phyloP scores from a whole-genome alignment of 257 asterid species.

The Mitragyna speciosa region DNA sequence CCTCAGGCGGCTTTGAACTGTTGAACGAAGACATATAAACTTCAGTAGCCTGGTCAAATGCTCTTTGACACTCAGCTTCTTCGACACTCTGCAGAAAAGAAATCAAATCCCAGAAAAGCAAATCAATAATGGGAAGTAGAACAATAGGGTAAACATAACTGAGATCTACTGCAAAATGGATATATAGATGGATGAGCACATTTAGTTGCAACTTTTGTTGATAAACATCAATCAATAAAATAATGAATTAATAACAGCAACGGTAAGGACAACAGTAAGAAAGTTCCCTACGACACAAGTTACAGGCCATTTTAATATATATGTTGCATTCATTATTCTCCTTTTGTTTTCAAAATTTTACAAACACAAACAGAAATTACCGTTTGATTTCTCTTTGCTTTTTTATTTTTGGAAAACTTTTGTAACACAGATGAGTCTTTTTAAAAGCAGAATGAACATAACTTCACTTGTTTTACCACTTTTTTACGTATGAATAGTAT shows the following conservation, averaged over 20 bases:
- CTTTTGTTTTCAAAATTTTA: no score
- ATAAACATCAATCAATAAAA: background rate
- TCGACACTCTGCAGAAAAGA: conserved; percentile 70
- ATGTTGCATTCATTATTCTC: no score
- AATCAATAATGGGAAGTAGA: background rate
- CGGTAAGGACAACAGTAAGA: background rate
- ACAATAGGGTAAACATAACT: background rate
- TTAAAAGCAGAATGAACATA: no score
- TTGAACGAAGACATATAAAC: conserved; percentile 72
- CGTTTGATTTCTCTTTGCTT: no score
- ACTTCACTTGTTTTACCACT: no score
- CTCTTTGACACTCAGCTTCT: conserved; percentile 98
- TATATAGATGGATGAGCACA: conserved; percentile 1
- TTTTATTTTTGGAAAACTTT: no score
- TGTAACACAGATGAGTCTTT: no score
- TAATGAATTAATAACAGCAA: background rate
- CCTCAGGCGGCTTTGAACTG: conserved; percentile 89
- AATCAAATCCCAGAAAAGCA: background rate
- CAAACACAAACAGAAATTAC: no score
- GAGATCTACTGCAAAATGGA: conserved; percentile 4
- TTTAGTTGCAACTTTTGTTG: background rate
- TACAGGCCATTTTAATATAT: no score
- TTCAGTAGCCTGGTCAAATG: conserved; percentile 77
- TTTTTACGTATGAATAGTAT: no score
- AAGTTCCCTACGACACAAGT: background rate